A percentile compares a stretch with the other conserved stretches of the same genome.
Evolutionary conservation across 164 flowering plant genomes (phyloP).

Genomic region (Malania oleifera): DNA sequence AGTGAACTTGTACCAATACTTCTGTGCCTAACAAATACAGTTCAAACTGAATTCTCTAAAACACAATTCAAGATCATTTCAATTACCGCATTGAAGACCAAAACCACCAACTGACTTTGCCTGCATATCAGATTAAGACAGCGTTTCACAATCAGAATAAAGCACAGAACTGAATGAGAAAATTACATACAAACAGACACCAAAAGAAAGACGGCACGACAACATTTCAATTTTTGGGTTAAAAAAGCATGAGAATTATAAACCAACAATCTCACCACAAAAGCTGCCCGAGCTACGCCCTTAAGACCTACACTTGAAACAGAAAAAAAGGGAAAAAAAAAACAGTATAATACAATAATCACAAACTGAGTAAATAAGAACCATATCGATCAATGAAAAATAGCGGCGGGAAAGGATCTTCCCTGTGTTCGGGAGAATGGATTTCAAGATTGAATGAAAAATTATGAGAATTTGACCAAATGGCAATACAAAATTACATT

Average conservation of each 20-base stretch:
- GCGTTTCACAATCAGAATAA: neutral
- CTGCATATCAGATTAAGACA: conserved; percentile 31
- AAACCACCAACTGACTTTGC: conserved; percentile 42
- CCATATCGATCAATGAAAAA: too few species aligned
- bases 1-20: neutral
- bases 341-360: neutral
- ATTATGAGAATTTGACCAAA: too few species aligned
- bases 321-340: neutral
- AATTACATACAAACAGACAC: neutral
- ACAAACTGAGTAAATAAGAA: neutral
- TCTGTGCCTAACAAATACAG: too few species aligned
- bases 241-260: neutral
- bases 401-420: too few species aligned
- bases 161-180: neutral
- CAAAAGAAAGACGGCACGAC: neutral
- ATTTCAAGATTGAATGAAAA: too few species aligned
- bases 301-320: conserved; percentile 36
- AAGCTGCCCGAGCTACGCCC: conserved; percentile 45
- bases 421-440: too few species aligned
- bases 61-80: neutral
- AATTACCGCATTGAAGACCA: conserved; percentile 64
- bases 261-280: conserved; percentile 35
- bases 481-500: too few species aligned
- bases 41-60: too few species aligned
- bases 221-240: too few species aligned